A percentile compares a stretch with the other conserved stretches of the same genome.
phyloP scores from a whole-genome alignment of 495 filamentous ascomycete species.

The Penicillium chermesinum region DNA sequence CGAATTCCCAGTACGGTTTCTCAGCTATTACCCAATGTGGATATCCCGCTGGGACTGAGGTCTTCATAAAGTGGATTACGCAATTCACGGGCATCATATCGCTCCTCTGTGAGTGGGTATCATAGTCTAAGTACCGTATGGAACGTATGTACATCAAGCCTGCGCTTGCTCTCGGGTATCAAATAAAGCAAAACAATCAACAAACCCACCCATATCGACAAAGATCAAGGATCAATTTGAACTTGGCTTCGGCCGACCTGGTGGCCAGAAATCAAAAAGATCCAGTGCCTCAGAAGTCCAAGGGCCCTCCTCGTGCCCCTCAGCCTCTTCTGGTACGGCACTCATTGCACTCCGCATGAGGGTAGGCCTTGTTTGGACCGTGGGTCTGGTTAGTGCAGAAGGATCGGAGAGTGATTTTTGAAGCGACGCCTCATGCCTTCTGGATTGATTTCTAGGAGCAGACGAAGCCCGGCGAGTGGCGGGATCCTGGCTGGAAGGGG shows the following conservation, averaged over 20 bases:
- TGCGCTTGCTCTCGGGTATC: constrained; percentile 3
- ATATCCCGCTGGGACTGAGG: no score
- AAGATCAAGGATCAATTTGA: constrained; percentile 3
- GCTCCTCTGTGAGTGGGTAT: constrained; percentile 16
- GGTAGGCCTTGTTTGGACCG: constrained; percentile 10
- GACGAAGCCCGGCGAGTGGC: neutral
- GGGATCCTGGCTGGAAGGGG: neutral
- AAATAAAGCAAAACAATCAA: neutral
- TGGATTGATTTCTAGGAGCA: constrained; percentile 5
- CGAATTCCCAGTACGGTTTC: no score
- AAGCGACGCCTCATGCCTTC: constrained; percentile 18
- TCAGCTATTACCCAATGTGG: no score
- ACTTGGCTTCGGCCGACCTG: constrained; percentile 32
- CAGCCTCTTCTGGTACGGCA: constrained; percentile 5
- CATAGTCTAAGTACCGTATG: constrained; percentile 7
- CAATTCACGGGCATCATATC: no score
- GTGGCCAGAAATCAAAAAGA: constrained; percentile 53
- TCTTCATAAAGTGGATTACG: no score
- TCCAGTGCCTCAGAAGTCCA: constrained; percentile 59
- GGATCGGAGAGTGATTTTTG: constrained; percentile 39
- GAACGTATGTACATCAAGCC: neutral
- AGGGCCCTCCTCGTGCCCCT: constrained; percentile 31
- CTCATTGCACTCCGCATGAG: constrained; percentile 19
- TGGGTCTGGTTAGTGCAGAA: constrained; percentile 18
- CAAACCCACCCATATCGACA: no score